Base-by-base conservation (phyloP, 148 eudicot species). In the Polygonum maritimum region DNA sequence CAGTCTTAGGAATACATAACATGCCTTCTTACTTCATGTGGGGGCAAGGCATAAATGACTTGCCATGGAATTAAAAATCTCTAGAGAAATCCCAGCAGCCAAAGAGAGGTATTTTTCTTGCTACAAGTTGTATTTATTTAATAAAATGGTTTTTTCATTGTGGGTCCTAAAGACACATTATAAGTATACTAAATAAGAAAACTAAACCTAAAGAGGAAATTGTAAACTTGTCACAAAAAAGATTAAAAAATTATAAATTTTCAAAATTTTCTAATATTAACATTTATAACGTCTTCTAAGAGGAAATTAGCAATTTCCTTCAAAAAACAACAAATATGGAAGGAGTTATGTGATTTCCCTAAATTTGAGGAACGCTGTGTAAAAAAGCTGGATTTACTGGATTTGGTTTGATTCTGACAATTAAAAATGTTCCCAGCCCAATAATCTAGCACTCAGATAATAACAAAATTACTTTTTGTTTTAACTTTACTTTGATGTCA, bases 1-100 rank as follows among this genome's bases (percentile, higher is more conserved):
- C 3, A 3, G 75, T 73, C 16, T 19, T 19, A n/a, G 11, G 75
- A 73, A 45, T 26, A 13, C 57, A 73, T 48, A 73, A 73, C 35
- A 73, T 73, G 75, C 19, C 54, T 31, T 73, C 75, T 48, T 73
- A 40, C 75, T 73, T 73, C 75, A 8, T 73, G 75, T 73, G 75
- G 71, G 71, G 71, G 71, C 71, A 67, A 67, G 71, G 71, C 71
- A 67, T 36, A 67, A 35, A 73, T 73, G 55, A 73, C 57, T 73
- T 48, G 55, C 48, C 36, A 45, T 31, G 48, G 4, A 44, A 36
- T 73, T 73, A 31, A 78, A 22, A 67, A 67, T 67, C 69, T 26
- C n/a, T 18, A 3, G 3, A 5, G 31, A 31, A 63, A 57, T 19
- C 63, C 63, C 26, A 18, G 47, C 10, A 44, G 60, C 69, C 69